phyloP scores from a whole-genome alignment of 441 rosid species.

The Eruca vesicaria region DNA sequence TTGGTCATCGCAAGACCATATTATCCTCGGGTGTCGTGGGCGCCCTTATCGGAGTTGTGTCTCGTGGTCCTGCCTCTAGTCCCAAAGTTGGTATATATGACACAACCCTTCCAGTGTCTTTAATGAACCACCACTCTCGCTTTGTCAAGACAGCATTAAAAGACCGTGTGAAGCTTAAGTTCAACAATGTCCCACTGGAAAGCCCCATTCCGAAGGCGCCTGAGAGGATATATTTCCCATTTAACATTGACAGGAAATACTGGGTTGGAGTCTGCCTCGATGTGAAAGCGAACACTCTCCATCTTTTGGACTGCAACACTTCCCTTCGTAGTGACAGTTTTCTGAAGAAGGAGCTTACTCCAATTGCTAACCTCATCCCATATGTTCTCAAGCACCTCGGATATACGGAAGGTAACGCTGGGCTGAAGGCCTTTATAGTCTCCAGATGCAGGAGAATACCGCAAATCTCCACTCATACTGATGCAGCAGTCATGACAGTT shows the following conservation, averaged over 20 bases:
- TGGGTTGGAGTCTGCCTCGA: neutral
- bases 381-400: no score
- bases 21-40: no score
- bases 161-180: neutral
- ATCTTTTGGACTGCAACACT: neutral
- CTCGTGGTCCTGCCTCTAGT: no score
- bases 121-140: neutral
- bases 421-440: neutral
- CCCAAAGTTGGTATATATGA: no score
- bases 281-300: neutral
- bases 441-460: neutral
- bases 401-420: no score
- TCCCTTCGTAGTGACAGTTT: no score
- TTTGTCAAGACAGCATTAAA: neutral
- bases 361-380: no score
- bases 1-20: no score
- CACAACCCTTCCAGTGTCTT: no score
- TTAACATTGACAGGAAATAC: neutral
- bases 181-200: neutral
- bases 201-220: neutral
- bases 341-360: no score
- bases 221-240: neutral
- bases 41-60: no score
- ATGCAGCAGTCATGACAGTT: neutral
- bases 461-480: neutral